These are phyloP conservation scores for Pestalotiopsis sp. DNA, from an alignment of 2,329 filamentous ascomycete species.

Conservation along the genomic window DNA sequence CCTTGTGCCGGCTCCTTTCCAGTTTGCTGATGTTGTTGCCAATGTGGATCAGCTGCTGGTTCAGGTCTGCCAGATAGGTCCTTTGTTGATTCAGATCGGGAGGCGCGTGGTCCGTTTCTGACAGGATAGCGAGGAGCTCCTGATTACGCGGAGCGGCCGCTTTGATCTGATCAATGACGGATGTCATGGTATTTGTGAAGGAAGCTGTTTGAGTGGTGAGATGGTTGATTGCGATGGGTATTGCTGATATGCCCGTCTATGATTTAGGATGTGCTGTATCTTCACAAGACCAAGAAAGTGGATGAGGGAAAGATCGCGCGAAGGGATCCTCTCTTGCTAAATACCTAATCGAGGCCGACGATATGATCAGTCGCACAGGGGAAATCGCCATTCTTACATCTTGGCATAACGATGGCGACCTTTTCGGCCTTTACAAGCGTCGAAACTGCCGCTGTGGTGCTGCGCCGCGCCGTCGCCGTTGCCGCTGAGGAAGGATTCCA, in stretches of 20 bases:
- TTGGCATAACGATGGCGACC: not conserved
- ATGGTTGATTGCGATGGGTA: not conserved
- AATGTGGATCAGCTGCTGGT: slow-evolving; percentile 38
- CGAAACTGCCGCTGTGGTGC: not conserved
- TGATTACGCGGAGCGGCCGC: slow-evolving; percentile 41
- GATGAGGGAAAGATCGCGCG: not conserved
- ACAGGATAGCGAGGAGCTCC: slow-evolving; percentile 47
- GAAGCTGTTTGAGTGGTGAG: not conserved
- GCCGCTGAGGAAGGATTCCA: not conserved
- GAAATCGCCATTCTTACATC: not conserved
- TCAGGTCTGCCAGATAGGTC: slow-evolving; percentile 47
- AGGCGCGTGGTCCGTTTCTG: slow-evolving; percentile 50
- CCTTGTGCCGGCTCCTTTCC: slow-evolving; percentile 43
- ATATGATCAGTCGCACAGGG: not conserved
- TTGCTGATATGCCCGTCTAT: not conserved
- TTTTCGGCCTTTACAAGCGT: not conserved
- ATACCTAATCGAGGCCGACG: not conserved
- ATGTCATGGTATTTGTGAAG: slow-evolving; percentile 17
- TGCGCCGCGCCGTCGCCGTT: slow-evolving; percentile 2
- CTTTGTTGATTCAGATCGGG: slow-evolving; percentile 48
- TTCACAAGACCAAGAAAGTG: not conserved
- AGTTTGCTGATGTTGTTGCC: slow-evolving; percentile 41
- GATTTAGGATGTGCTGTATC: not conserved
- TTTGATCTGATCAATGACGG: slow-evolving; percentile 39
- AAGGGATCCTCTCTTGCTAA: not conserved